phyloP scores from a whole-genome alignment of 441 rosid genomes.

The Adansonia rubrostipa region DNA sequence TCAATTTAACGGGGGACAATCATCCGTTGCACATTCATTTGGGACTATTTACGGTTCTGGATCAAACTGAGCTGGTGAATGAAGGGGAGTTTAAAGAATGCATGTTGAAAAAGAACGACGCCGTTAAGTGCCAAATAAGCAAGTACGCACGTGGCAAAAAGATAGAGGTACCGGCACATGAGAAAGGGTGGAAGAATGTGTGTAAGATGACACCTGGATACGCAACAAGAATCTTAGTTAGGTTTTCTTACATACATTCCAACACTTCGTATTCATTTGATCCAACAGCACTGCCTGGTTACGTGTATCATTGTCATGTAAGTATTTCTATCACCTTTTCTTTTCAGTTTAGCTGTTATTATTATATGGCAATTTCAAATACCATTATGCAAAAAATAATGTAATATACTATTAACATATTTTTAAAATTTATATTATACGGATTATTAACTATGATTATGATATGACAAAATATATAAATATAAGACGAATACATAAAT shows the following conservation, averaged over 20 bases:
- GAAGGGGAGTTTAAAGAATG: conserved; percentile 60
- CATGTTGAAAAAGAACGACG: conserved; percentile 67
- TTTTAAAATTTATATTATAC: no score
- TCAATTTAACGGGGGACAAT: conserved; percentile 85
- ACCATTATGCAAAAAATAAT: no score
- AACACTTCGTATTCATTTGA: conserved; percentile 72
- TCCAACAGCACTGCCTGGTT: conserved; percentile 76
- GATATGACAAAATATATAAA: no score
- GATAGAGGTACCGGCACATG: conserved; percentile 51
- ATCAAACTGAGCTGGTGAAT: conserved; percentile 57
- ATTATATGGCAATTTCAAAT: no score
- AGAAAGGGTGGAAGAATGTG: conserved; percentile 95
- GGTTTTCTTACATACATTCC: conserved; percentile 68
- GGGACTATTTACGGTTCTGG: conserved; percentile 70
- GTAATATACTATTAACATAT: no score
- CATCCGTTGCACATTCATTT: conserved; percentile 91
- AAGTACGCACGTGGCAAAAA: conserved; percentile 60
- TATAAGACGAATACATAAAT: no score
- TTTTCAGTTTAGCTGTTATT: neutral
- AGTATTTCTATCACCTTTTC: conserved; percentile 28
- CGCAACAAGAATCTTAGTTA: conserved; percentile 63
- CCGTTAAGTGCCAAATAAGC: conserved; percentile 55
- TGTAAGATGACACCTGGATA: conserved; percentile 75
- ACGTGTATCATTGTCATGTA: conserved; percentile 96
- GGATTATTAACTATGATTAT: no score